Evolutionary conservation across 2,329 filamentous ascomycete genomes (phyloP), one percentile per base, ranked within the genome.

Genomic region (Aspergillus neotritici): DNA sequence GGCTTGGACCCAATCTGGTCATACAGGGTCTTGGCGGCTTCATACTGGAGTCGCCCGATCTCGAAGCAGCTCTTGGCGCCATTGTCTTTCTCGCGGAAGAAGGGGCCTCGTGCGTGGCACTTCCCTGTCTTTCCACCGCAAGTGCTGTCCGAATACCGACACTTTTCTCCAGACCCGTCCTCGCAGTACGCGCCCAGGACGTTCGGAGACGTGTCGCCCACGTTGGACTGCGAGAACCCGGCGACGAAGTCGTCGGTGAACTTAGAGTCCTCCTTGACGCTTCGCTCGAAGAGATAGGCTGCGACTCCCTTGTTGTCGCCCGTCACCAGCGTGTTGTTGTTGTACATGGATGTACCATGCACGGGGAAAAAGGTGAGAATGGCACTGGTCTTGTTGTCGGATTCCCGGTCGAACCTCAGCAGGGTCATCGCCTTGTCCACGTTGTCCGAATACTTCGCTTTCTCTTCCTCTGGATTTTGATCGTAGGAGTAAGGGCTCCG

Each of bases 231-330:
- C 1, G 87, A 93, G 64, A 96, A 97, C 4, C 88, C 91, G 3
- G 90, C 89, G 1, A 96, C 86, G 54, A 94, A 95, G 8, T 76
- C 78, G 2, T 80, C 71, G 0, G 78, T 76, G 29, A 82, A 80
- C 13, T 70, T 73, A 2, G 71, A 59, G 13, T 79, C 73, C n/a
- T 64, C 66, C 2, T 69, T 62, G 37, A 84, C 74, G 40, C 78
- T 82, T 52, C 84, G 78, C 62, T 97, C 91, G 41, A 96, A 83
- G 10, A 95, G 71, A 60, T 84, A 85, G 0, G 90, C 86, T 2
- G 91, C 90, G 5, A 95, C 87, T 10, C 91, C 91, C 69, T 97
- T 97, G 71, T 97, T 97, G 65, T 97, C 91, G n/a, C 87, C 91
- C 3, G 89, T 83, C 39, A 93, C 80, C 11, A 95, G 75, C 0